Conservation (phyloP, 169 alveolate genomes). For the Plasmodium reichenowi region DNA sequence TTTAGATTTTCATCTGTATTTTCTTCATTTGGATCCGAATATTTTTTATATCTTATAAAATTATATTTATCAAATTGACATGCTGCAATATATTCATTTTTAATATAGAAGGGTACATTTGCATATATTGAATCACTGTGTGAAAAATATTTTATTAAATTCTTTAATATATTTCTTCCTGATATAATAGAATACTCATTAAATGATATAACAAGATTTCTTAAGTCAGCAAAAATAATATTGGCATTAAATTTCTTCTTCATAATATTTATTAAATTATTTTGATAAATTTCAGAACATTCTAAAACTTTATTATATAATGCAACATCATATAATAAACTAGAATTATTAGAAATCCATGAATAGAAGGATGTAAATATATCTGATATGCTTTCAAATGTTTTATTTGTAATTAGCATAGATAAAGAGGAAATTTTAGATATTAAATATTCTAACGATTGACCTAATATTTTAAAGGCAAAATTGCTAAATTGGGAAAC, state of each 20-base stretch:
- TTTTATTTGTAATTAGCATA: constrained; percentile 42
- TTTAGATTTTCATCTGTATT: constrained; percentile 82
- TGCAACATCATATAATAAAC: constrained; percentile 63
- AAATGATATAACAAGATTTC: constrained; percentile 80
- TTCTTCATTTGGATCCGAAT: constrained; percentile 80
- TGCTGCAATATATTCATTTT: constrained; percentile 84
- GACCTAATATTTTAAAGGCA: constrained; percentile 62
- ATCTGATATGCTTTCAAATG: constrained; percentile 70
- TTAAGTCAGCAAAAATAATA: constrained; percentile 79
- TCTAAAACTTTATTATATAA: constrained; percentile 69
- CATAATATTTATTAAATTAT: constrained; percentile 77
- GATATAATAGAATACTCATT: constrained; percentile 81
- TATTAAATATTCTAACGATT: constrained; percentile 53
- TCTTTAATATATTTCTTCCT: constrained; percentile 80
- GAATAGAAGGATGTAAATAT: constrained; percentile 64
- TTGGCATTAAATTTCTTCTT: constrained; percentile 76
- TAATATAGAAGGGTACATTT: constrained; percentile 83
- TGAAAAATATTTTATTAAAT: constrained; percentile 78
- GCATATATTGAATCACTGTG: constrained; percentile 80
- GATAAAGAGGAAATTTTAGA: constrained; percentile 51
- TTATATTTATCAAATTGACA: constrained; percentile 80
- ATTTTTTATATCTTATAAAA: constrained; percentile 84
- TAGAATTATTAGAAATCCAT: constrained; percentile 72
- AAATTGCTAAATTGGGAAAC: constrained; percentile 67
- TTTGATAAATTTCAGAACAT: constrained; percentile 77